Evolutionary conservation across 208 protist genomes (phyloP), one percentile per base, ranked within the genome.

Genomic region (Acanthamoeba triangularis): DNA sequence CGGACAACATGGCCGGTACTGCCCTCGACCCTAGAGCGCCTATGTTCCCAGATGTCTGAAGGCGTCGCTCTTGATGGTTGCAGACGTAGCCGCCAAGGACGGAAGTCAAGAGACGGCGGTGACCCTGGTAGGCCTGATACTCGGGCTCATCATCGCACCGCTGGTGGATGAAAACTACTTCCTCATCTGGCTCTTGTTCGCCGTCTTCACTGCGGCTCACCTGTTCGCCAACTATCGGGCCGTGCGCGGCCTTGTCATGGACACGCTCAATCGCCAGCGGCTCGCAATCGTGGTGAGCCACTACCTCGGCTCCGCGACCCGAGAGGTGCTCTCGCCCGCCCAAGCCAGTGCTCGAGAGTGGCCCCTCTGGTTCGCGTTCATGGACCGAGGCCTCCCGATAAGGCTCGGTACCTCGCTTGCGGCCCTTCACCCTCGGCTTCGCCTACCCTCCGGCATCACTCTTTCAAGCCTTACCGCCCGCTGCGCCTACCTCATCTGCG

Each of bases 41-140:
- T 88, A 30, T 14, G 3, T 5, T 69, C n/a, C 1, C 84, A 3
- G 16, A 18, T 56, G 23, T 14, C 30, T 91, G 11, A 28, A n/a
- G n/a, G n/a, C n/a, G n/a, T n/a, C 44, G 0, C 61, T 63, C 59
- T 92, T 37, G 59, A 1, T 35, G 7, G 18, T 13, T 63, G 56
- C n/a, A 54, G 97, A 98, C 90, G 97, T 98, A 0, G 93, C 94
- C 8, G 96, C 97, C 37, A 97, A 98, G 94, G 97, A 98, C 91
- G 97, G 97, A 18, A 96, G 90, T 20, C 97, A 98, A 90, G 97
- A 98, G 67, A 97, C 96, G 16, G 74, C 96, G 6, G 97, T 97
- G 28, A 96, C 96, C 47, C 65, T 97, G 5, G 84, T 95, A 4
- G 97, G 96, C 23, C 47, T 97, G 11, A 30, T 97, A 3, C 65